Base-by-base conservation (phyloP, 2,329 filamentous ascomycete genomes). In the Ophiostoma himal-ulmi region DNA sequence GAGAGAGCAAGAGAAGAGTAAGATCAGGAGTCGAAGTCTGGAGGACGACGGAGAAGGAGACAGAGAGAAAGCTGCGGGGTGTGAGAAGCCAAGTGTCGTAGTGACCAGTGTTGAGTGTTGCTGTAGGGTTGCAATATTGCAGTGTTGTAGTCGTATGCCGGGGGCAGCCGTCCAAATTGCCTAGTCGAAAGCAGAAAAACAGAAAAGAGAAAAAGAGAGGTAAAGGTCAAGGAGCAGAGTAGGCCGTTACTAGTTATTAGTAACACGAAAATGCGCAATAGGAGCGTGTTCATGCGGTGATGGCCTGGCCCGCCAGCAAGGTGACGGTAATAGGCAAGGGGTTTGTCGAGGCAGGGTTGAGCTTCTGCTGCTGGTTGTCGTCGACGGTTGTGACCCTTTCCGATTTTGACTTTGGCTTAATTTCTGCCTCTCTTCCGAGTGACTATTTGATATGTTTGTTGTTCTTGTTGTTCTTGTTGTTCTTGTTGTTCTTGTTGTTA, bases 61-160 rank as follows among this genome's bases (percentile, higher is more conserved):
- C 14, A 17, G 48, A 48, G 44, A 44, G 30, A 30, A 30, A 39
- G 52, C 22, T 57, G 57, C 34, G 66, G 41, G 54, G n/a, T 22
- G 65, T 22, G 36, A 22, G 44, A 70, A 69, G 60, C 60, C 26
- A 34, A 64, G 57, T 70, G 62, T 67, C 68, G 67, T 57, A 67
- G 48, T 11, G 64, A 54, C 48, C 54, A 22, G 52, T 20, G 66
- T 57, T 26, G 30, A 22, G 48, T 65, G 54, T 54, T 22, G n/a
- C n/a, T 22, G 20, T 54, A 54, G 48, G 22, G 52, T 57, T 54
- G 48, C n/a, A 54, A 20, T 10, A n/a, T 54, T 54, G 48, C 22
- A 57, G 52, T 26, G 17, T 57, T 57, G 52, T 10, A 22, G 52
- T 57, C 52, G 52, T 57, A 22, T 26, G 52, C 52, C 52, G 52